A percentile compares a stretch with the other conserved stretches of the same genome.
Conservation (phyloP, 2,329 filamentous ascomycete genomes). For the Cercospora citrullina region DNA sequence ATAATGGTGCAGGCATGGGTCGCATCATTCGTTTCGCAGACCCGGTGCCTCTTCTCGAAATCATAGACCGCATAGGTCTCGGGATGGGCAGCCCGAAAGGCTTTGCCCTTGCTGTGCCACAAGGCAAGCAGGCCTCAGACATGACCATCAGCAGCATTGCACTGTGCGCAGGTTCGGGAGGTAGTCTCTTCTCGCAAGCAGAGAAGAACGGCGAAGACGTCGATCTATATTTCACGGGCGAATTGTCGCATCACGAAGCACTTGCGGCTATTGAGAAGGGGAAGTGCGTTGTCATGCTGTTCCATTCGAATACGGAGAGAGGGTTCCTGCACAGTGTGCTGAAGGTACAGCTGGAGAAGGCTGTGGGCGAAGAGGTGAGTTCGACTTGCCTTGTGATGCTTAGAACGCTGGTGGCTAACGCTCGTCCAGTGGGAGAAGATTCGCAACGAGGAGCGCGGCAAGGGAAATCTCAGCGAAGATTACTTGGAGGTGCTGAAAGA, state of each 20-base stretch:
- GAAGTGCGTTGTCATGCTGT: conserved; percentile 77
- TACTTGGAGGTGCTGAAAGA: conserved; percentile 54
- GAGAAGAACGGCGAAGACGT: conserved; percentile 52
- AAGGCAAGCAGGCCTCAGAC: conserved; percentile 55
- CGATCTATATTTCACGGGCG: conserved; percentile 85
- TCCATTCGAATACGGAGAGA: conserved; percentile 92
- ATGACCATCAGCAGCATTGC: conserved; percentile 69
- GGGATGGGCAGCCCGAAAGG: conserved; percentile 67
- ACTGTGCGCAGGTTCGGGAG: conserved; percentile 87
- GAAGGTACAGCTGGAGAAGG: conserved; percentile 61
- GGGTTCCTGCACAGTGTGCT: conserved; percentile 75
- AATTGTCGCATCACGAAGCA: conserved; percentile 91
- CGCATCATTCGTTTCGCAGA: conserved; percentile 58
- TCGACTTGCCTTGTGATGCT: background rate
- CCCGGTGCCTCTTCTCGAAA: conserved; percentile 53
- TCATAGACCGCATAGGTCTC: conserved; percentile 63
- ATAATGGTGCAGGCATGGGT: conserved; percentile 59
- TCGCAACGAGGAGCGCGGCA: conserved; percentile 45
- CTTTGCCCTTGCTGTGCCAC: conserved; percentile 64
- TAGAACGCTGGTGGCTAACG: background rate
- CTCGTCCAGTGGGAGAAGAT: conserved; percentile 49
- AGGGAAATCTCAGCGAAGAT: conserved; percentile 40
- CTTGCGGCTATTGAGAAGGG: conserved; percentile 82
- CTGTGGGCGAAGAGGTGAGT: conserved; percentile 52
- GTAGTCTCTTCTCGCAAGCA: conserved; percentile 68